Base-by-base conservation (phyloP, 2,329 filamentous ascomycete genomes). In the Dactylellina sp. region DNA sequence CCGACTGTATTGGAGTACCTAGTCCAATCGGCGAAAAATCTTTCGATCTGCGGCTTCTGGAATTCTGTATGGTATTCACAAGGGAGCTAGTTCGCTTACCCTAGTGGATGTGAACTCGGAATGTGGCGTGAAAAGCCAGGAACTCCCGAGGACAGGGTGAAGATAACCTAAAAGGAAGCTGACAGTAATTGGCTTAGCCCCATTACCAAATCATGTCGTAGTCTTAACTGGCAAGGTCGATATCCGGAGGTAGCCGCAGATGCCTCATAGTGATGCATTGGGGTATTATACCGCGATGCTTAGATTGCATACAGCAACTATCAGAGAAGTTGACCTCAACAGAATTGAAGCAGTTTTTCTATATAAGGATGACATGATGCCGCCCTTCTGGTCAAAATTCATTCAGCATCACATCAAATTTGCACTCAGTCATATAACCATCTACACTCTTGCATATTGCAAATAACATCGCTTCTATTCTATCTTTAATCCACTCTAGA, bases 71-170 rank as follows among this genome's bases (percentile, higher is more conserved):
- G 12, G 16, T 28, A 49, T 39, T 49, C 12, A 18, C 50, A 55
- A 16, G 49, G 56, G 64, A 49, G 28, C 28, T 44, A 56, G 47
- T 56, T 71, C 65, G 65, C 65, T 71, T 62, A 71, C 56, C 63
- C 63, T 47, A 32, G 40, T n/a, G 39, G 16, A 2, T 16, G 39
- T 57, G 40, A 52, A 71, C 57, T 47, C 56, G 50, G 50, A 57
- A 42, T 71, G 65, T 71, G 65, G 50, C 57, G 65, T 71, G 65
- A 56, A 56, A 35, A 39, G 24, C 55, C 64, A 70, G 64, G 55
- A 56, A 70, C 49, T 70, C 40, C 64, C 64, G 62, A 70, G 49
- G 14, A 25, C 42, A n/a, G 57, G 65, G 47, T 49, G 16, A 37
- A 49, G 28, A 59, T 71, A 46, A 37, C 50, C 32, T 42, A 49